Percentiles rank a stretch among this genome's conserved stretches.
Conservation (phyloP, 345 rosid genomes). For the Corymbia maculata region DNA sequence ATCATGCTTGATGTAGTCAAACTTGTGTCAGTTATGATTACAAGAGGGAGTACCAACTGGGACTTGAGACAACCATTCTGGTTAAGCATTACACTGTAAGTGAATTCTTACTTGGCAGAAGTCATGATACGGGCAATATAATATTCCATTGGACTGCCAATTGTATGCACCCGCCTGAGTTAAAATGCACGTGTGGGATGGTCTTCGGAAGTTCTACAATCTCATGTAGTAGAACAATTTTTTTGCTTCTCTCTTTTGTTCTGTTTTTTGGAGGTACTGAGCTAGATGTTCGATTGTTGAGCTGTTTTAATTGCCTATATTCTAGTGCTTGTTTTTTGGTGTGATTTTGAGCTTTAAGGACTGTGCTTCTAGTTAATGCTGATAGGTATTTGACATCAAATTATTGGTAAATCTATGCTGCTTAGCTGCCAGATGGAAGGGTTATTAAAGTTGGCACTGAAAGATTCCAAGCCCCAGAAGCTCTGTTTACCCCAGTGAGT, state of each 20-base stretch:
- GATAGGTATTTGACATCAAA: not conserved
- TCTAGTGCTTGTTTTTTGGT: not conserved
- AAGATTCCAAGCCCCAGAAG: conserved; percentile 98
- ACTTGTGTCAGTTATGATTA: conserved; percentile 72
- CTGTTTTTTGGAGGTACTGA: not conserved
- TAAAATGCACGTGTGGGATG: not conserved
- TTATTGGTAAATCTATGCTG: not conserved
- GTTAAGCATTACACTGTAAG: conserved; percentile 93
- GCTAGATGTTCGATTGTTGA: not conserved
- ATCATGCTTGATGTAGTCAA: not conserved
- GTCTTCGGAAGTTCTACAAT: not conserved
- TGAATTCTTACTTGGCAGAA: conserved; percentile 2
- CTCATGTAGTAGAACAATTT: not conserved
- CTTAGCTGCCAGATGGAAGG: conserved; percentile 97
- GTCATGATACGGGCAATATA: not conserved
- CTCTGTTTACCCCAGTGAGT: conserved; percentile 93
- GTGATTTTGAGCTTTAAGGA: not conserved
- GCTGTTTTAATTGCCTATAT: not conserved
- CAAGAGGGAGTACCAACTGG: conserved; percentile 87
- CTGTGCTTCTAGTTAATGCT: not conserved
- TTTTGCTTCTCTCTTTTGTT: not conserved
- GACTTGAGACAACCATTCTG: conserved; percentile 94
- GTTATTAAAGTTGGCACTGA: conserved; percentile 98
- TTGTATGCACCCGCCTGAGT: not conserved
- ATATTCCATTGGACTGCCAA: not conserved